Evolutionary conservation across 305 asterid species (phyloP), one percentile per base, ranked within the genome.

Genomic region (Fraxinus ornus): DNA sequence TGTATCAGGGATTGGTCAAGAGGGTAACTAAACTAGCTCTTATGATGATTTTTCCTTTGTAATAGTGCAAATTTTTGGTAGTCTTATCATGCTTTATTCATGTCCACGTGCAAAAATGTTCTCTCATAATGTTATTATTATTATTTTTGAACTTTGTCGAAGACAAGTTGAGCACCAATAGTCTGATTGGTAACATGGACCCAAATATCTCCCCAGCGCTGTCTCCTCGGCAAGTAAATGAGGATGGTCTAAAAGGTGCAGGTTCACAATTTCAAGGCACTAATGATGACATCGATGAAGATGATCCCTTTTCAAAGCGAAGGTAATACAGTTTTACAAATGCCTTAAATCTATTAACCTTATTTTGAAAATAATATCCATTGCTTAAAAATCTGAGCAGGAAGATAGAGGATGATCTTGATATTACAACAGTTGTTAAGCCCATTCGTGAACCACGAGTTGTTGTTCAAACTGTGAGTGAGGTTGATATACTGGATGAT

Each of bases 401-500:
- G 95, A 94, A 89, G 86, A 83, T 91, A 87, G 98, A 93, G 88
- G 96, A 95, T 55, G 78, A 85, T 77, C 80, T 90, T 75, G 98
- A 93, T 86, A 83, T 92, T 64, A 88, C 91, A 30, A 92, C 98
- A 12, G 90, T 94, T 74, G 94, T 95, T 79, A 93, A 92, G 91
- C 98, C 99, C 81, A 93, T 96, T 62, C 97, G 99, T 24, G 98
- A 96, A 86, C 98, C 99, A 44, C 91, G 99, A 35, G 98, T 96
- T 64, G 98, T 96, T 80, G 99, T 96, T 82, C 99, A 96, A 89
- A 96, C 99, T 73, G 87, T 93, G 84, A 96, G 98, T 74, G 99
- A 93, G 94, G 98, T 96, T 82, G 99, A 96, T 90, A 94, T 96
- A 88, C 86, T 96, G 86, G 98, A 96, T 84, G 99, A 94, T 86